Base-by-base conservation (phyloP, 1,284 basidiomycete genomes). In the Boletus smithii region DNA sequence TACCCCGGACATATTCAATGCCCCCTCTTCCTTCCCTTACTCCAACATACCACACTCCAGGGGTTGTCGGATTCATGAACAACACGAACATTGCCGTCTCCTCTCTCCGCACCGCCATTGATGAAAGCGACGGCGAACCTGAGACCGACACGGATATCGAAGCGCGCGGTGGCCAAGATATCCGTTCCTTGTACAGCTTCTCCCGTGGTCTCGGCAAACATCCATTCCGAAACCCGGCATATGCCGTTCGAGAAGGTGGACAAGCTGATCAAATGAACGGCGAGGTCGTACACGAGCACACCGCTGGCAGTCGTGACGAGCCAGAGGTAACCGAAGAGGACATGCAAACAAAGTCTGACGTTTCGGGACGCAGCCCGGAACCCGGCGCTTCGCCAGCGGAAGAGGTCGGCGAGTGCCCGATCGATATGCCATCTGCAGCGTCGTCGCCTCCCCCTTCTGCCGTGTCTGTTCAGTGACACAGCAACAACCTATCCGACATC, bases 71-170 rank as follows among this genome's bases (percentile, higher is more conserved):
- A 32, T 66, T 66, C 46, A 65, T 69, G 64, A 53, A 49, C 50
- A 67, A 69, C 48, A 70, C 68, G 8, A 69, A 69, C 37, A 70
- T 67, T 18, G 65, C 65, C 17, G 68, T 66, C 17, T 67, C 65
- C 2, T 69, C 68, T 33, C 62, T 67, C n/a, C 66, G 65, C 5
- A 69, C 65, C 0, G 62, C 67, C 16, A 68, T 65, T 10, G 67
- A 69, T 34, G 63, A 69, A 53, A 65, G 67, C 33, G 63, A 66
- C 40, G 65, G 61, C 16, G 67, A 69, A 46, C 63, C 53, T 8
- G 66, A 68, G 34, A 67, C 62, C 1, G 65, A 65, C 32, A 66
- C 65, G 38, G 67, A 68, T 37, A 49, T 53, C 30, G 63, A 69
- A 41, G 43, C 57, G 35, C 57, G 61, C 17, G 53, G 48, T 31